A percentile compares a stretch with the other conserved stretches of the same genome.
These are phyloP conservation scores for Mucor velutinosus DNA, from an alignment of 371 early-diverging fungal species.

Conservation along the genomic window DNA sequence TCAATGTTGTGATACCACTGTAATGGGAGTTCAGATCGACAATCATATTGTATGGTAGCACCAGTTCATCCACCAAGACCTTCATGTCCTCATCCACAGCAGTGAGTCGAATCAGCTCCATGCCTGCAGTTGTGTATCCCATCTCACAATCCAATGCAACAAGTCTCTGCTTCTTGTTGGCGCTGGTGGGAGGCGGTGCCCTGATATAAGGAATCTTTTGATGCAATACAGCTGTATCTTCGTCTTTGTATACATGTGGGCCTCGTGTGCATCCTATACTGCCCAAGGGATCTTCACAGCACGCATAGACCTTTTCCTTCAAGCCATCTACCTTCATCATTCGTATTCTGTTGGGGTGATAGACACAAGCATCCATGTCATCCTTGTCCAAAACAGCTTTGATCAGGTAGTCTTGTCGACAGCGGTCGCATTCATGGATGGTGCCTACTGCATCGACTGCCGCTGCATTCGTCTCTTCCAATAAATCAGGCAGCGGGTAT, in stretches of 20 bases:
- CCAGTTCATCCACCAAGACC: slow-evolving; percentile 55
- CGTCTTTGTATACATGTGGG: slow-evolving; percentile 55
- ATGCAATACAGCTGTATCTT: slow-evolving; percentile 31
- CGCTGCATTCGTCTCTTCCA: not conserved
- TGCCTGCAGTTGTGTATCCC: slow-evolving; percentile 57
- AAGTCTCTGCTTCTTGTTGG: slow-evolving; percentile 6
- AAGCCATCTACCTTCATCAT: slow-evolving; percentile 40
- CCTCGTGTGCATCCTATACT: slow-evolving; percentile 54
- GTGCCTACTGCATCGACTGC: slow-evolving; percentile 17
- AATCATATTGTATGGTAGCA: slow-evolving; percentile 51
- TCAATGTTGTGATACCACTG: slow-evolving; percentile 60
- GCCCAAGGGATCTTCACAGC: slow-evolving; percentile 49
- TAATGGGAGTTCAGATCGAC: slow-evolving; percentile 58
- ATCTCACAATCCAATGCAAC: slow-evolving; percentile 56
- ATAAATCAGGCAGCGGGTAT: slow-evolving; percentile 42
- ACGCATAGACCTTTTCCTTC: slow-evolving; percentile 44
- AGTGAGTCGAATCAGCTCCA: slow-evolving; percentile 61
- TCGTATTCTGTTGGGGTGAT: slow-evolving; percentile 42
- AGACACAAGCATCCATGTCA: slow-evolving; percentile 42
- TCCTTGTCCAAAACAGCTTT: slow-evolving; percentile 33
- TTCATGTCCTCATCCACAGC: slow-evolving; percentile 49
- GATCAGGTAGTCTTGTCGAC: slow-evolving; percentile 45
- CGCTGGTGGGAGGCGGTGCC: slow-evolving; percentile 15
- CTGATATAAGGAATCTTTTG: slow-evolving; percentile 46
- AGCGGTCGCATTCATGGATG: slow-evolving; percentile 48